Conservation (phyloP, 2,329 filamentous ascomycete species). For the Lasiodiplodia sp. region DNA sequence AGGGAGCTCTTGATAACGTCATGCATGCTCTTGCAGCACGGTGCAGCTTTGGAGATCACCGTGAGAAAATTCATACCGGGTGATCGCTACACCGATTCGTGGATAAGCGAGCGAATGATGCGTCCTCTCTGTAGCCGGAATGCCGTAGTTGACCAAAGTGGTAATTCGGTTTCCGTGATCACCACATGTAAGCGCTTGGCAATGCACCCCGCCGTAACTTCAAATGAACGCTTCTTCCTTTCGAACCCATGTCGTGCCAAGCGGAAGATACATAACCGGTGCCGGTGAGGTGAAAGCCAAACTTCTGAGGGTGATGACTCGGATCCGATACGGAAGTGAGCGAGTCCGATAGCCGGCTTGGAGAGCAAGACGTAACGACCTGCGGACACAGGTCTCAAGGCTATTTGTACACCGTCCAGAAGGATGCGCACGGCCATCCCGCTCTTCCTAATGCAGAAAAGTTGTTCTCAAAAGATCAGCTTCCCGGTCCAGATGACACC, state of each 20-base stretch:
- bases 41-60: neutral
- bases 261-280: constrained; percentile 60
- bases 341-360: constrained; percentile 51
- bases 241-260: constrained; percentile 49
- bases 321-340: constrained; percentile 63
- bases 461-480: constrained; percentile 56
- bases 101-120: constrained; percentile 41
- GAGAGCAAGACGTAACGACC: neutral
- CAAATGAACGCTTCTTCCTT: constrained; percentile 12
- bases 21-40: constrained; percentile 5
- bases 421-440: constrained; percentile 45
- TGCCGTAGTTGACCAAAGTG: constrained; percentile 55
- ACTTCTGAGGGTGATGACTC: constrained; percentile 61
- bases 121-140: too few species aligned
- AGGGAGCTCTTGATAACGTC: constrained; percentile 12
- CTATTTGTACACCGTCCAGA: constrained; percentile 34
- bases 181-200: constrained; percentile 56
- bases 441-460: constrained; percentile 40
- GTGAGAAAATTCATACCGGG: neutral
- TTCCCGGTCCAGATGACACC: constrained; percentile 60
- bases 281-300: constrained; percentile 60
- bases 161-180: constrained; percentile 57
- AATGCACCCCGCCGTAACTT: constrained; percentile 31
- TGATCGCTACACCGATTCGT: constrained; percentile 13
- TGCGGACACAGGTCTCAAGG: too few species aligned